Evolutionary conservation across 371 early-diverging fungal genomes (phyloP).

Genomic region (Rhizomucor miehei): DNA sequence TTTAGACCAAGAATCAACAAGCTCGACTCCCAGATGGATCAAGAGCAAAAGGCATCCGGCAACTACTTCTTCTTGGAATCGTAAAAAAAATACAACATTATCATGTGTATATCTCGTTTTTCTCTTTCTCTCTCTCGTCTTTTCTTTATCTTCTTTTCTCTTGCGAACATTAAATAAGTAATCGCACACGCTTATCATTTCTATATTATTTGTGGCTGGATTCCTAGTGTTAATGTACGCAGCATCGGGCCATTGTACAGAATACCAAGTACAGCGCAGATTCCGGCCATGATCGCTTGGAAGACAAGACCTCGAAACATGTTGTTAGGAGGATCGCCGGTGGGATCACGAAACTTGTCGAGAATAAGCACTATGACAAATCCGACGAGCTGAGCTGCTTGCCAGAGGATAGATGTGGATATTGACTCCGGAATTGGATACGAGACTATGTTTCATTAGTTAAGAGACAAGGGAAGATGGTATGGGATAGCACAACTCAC

Average conservation of each 20-base stretch:
- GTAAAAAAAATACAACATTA: too few species aligned
- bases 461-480: too few species aligned
- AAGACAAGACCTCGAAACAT: conserved; percentile 34
- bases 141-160: too few species aligned
- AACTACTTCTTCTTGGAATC: conserved; percentile 92
- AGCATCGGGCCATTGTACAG: conserved; percentile 36
- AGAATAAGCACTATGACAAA: conserved; percentile 32
- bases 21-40: conserved; percentile 95
- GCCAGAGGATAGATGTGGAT: conserved; percentile 42
- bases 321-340: conserved; percentile 33
- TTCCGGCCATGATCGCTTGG: conserved; percentile 32
- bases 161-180: too few species aligned
- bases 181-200: too few species aligned
- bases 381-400: conserved; percentile 28
- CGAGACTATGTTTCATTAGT: conserved; percentile 6
- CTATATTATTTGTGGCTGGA: too few species aligned
- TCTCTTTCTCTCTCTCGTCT: too few species aligned
- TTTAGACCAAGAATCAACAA: conserved; percentile 99
- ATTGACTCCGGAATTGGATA: conserved; percentile 29
- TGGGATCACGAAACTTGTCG: conserved; percentile 34
- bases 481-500: too few species aligned
- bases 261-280: conserved; percentile 26
- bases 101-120: too few species aligned
- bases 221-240: conserved; percentile 8
- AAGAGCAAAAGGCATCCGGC: conserved; percentile 95